phyloP scores from a whole-genome alignment of 2,329 filamentous ascomycete genomes.

The Stachybotrys chartarum region DNA sequence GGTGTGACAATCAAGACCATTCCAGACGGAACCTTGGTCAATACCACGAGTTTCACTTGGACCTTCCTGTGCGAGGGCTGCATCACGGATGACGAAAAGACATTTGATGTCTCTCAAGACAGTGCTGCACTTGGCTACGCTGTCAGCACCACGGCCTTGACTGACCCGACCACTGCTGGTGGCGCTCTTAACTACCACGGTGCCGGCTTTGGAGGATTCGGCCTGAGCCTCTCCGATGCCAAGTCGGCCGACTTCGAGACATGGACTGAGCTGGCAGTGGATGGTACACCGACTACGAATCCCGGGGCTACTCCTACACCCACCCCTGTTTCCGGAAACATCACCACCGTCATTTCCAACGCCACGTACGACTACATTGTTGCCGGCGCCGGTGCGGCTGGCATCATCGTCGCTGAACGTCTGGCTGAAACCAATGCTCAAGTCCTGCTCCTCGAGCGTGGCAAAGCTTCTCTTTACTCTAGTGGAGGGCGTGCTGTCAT shows the following conservation, averaged over 20 bases:
- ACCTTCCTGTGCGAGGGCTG: slow-evolving; percentile 59
- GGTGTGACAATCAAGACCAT: slow-evolving; percentile 42
- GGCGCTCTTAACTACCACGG: slow-evolving; percentile 28
- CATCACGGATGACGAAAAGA: slow-evolving; percentile 38
- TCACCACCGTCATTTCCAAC: slow-evolving; percentile 4
- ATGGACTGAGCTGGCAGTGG: slow-evolving; percentile 38
- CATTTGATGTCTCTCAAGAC: slow-evolving; percentile 35
- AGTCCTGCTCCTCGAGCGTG: slow-evolving; percentile 55
- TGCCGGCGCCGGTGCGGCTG: slow-evolving; percentile 14
- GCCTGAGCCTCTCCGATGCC: slow-evolving; percentile 25
- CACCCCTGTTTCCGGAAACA: slow-evolving; percentile 2
- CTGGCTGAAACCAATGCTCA: slow-evolving; percentile 56
- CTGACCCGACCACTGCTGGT: slow-evolving; percentile 20
- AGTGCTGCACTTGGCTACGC: slow-evolving; percentile 49
- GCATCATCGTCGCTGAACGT: slow-evolving; percentile 18
- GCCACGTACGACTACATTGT: slow-evolving; percentile 14
- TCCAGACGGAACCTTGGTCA: slow-evolving; percentile 51
- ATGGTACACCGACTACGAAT: slow-evolving; percentile 21
- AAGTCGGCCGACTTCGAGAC: slow-evolving; percentile 30
- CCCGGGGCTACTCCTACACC: slow-evolving; percentile 11
- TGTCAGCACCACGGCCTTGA: slow-evolving; percentile 37
- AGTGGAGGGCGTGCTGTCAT: slow-evolving; percentile 56
- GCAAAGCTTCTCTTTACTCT: slow-evolving; percentile 51
- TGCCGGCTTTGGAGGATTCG: slow-evolving; percentile 38
- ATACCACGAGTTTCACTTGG: slow-evolving; percentile 50